These are phyloP conservation scores for Thalassiosira exigua DNA, from an alignment of 352 stramenopile species.

Conservation along the genomic window DNA sequence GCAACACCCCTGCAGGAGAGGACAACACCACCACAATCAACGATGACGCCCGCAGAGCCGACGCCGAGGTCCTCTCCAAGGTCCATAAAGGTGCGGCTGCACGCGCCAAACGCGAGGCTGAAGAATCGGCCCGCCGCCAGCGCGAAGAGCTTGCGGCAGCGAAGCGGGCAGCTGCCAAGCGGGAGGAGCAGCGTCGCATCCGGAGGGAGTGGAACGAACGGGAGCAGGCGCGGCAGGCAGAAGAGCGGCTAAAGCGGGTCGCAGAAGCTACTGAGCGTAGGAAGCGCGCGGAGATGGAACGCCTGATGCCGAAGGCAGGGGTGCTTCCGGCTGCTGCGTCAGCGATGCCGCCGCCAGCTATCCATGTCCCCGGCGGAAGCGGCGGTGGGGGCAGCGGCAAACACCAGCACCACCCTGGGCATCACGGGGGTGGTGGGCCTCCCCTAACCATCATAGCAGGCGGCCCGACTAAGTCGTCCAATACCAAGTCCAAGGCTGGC, in stretches of 20 bases:
- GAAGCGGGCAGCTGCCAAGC: conserved; percentile 64
- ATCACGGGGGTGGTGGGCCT: conserved; percentile 27
- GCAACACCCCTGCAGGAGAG: neutral
- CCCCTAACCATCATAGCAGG: conserved; percentile 53
- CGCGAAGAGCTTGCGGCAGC: conserved; percentile 54
- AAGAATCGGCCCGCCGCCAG: conserved; percentile 50
- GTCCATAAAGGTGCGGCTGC: conserved; percentile 26
- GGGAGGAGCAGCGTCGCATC: conserved; percentile 75
- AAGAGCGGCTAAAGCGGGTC: conserved; percentile 54
- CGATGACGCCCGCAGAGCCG: conserved; percentile 7
- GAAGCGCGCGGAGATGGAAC: conserved; percentile 46
- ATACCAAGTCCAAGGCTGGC: conserved; percentile 17
- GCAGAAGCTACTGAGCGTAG: conserved; percentile 37
- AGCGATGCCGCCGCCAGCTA: conserved; percentile 10
- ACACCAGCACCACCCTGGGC: conserved; percentile 3
- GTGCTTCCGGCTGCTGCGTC: conserved; percentile 5
- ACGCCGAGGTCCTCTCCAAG: conserved; percentile 36
- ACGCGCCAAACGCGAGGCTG: conserved; percentile 28
- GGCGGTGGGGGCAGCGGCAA: conserved; percentile 9
- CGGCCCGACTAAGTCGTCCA: conserved; percentile 29
- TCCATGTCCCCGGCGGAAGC: conserved; percentile 1
- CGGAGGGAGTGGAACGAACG: conserved; percentile 83
- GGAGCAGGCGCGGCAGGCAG: conserved; percentile 66
- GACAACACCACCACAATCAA: too few relatives aligned
- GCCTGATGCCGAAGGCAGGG: conserved; percentile 20